Evolutionary conservation across 768 basidiomycete genomes (phyloP).

Genomic region (Leccinum rimulosum): DNA sequence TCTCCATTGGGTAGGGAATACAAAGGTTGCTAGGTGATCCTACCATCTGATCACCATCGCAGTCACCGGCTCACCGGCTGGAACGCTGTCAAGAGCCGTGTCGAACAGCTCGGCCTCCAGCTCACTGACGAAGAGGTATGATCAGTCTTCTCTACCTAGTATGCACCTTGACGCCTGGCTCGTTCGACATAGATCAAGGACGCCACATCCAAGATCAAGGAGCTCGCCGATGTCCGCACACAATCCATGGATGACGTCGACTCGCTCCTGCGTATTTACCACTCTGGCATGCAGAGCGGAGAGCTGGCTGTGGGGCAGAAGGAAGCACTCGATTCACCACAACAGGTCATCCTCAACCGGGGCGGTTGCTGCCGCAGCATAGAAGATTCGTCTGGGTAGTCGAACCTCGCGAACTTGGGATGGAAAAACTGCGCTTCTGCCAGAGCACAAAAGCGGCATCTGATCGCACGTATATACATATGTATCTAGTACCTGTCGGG

Average conservation of each 20-base stretch:
- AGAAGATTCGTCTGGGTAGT: neutral
- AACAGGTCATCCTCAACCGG: constrained; percentile 25
- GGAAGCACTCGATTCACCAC: constrained; percentile 85
- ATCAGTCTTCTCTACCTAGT: neutral
- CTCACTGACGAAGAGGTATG: constrained; percentile 85
- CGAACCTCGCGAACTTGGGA: neutral
- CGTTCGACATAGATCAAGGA: constrained; percentile 75
- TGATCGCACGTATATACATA: constrained; percentile 6
- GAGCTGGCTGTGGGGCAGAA: constrained; percentile 93
- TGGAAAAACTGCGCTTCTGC: neutral
- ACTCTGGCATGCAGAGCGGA: constrained; percentile 89
- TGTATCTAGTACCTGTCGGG: constrained; percentile 12
- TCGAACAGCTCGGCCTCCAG: constrained; percentile 90
- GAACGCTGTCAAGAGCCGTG: constrained; percentile 99
- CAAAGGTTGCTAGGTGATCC: neutral
- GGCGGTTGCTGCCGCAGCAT: constrained; percentile 8
- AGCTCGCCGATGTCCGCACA: constrained; percentile 95
- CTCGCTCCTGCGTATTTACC: constrained; percentile 92
- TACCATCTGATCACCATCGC: constrained; percentile 7
- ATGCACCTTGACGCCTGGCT: constrained; percentile 5
- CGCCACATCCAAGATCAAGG: constrained; percentile 98
- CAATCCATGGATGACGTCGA: constrained; percentile 99
- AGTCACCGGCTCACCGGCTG: constrained; percentile 96
- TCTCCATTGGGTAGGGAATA: constrained; percentile 80
- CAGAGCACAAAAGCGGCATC: constrained; percentile 21